Evolutionary conservation across 192 early-diverging fungal species (phyloP), one percentile per base, ranked within the genome.

Genomic region (Pilobolus umbonatus): DNA sequence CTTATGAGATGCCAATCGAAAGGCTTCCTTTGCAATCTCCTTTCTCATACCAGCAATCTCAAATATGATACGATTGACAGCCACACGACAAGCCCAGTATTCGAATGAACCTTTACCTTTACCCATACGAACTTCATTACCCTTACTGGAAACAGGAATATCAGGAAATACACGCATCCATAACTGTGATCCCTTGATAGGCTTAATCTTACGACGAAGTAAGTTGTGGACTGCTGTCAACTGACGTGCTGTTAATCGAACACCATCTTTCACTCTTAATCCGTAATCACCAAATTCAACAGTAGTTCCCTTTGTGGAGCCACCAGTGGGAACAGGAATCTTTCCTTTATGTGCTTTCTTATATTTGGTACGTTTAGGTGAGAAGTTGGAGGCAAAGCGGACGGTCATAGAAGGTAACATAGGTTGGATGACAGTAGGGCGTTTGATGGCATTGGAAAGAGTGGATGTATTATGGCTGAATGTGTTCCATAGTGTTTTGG

Each of bases 101-200:
- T 96, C 94, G 46, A 96, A 83, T 32, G 86, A 78, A 62, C 95
- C 95, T 67, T 98, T 98, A 61, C 96, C 96, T 75, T 94, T 94
- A 60, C 96, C 96, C 96, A 98, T 98, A 76, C 96, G 84, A 36
- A 85, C 81, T 72, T 95, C 96, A 28, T 85, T 88, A 28, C 91
- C 91, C 65, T 96, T 96, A 32, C 84, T 85, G 0, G 92, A 90
- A 15, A 95, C 92, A 7, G 96, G 96, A 15, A 95, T 84, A 64
- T 95, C 89, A 2, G 96, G 92, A 65, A 95, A 95, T 47, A 89
- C 85, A 30, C 91, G 80, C 67, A 95, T 78, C 87, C 81, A 92
- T 55, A 95, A 76, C 62, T 86, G 73, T 25, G 88, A 80, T 0
- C 85, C 93, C 77, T 96, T 98, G 72, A 94, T 86, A 11, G 80